Evolutionary conservation across 176 grass and related monocot genomes (phyloP), one percentile per base, ranked within the genome.

Genomic region (Oryza coarctata): DNA sequence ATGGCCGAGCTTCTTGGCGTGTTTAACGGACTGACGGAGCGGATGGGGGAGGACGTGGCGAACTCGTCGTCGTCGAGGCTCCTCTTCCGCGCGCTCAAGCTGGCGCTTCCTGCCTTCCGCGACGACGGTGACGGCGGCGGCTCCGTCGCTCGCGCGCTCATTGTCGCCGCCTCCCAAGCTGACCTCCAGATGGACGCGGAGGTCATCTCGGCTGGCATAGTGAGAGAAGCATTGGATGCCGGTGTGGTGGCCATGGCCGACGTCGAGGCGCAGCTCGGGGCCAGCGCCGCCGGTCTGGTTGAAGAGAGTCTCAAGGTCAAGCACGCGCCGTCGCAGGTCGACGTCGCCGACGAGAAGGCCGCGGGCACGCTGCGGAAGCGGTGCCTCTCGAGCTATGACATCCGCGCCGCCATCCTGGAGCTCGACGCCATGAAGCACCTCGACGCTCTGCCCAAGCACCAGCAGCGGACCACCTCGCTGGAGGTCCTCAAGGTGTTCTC

Each of bases 171-270:
- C 14, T 86, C 94, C 3, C 88, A 94, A 6, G 95, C 95, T 17
- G 95, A 98, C 68, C 95, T 98, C 44, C 92, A 98, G 95, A 98
- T 98, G 95, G 95, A 98, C 78, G 92, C 92, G 23, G 95, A 98
- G 89, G 88, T 98, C 35, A 98, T 98, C 87, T 98, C 95, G 14
- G 90, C 95, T 0, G 90, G 92, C 65, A 82, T 98, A 89, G 76
- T 98, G 32, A 89, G 92, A 72, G 87, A 94, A 84, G 90, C 90
- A 33, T 55, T 98, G 64, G 88, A 94, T 73, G 67, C 86, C 26
- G 92, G 92, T 30, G 80, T 85, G n/a, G 57, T 98, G 85, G 89
- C 78, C 73, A 89, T 93, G 71, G 74, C 77, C 39, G 95, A 98
- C 69, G 86, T 98, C 39, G 89, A 89, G 77, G 73, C 80, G 70